Evolutionary conservation across 805 yeast species (phyloP), one percentile per base, ranked within the genome.

Genomic region (Cyberlindnera nakhonratchasimensis): DNA sequence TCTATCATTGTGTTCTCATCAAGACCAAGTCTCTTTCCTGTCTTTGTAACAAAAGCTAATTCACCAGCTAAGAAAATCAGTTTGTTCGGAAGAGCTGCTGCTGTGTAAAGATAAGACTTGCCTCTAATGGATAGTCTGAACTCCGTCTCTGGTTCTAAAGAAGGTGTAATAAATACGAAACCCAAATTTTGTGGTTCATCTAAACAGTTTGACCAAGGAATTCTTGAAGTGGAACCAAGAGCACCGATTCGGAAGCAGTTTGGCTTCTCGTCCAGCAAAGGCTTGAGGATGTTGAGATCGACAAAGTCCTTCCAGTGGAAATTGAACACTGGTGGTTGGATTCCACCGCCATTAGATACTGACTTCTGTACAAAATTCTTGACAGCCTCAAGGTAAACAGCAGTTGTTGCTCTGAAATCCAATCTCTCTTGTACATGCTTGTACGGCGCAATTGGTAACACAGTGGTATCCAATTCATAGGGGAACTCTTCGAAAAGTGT

Each of bases 261-360:
- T 31, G 75, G 74, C 39, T 62, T 67, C 46, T 67, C 71, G 26
- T 54, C 58, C 6, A 66, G 40, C 23, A 67, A 44, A 0, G 69
- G 70, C 36, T 66, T 61, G 46, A 73, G 57, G 19, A 63, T 60
- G 7, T 69, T 64, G 61, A 75, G 61, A 44, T 75, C 79, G 4
- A 68, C 66, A 73, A 80, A 76, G 54, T 77, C 82, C 43, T 65
- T 66, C 82, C 81, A 77, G 49, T 75, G 75, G 58, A 77, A 76
- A 16, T 57, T 64, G 34, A 66, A 59, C 14, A 57, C 63, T 0
- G 71, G 69, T 2, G 59, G 57, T 47, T 47, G 58, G 42, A 35
- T 30, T 3, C 47, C 48, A 16, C 51, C 41, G 2, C 53, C 67
- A 46, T 18, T 48, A 5, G 49, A 32, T 14, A 46, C 55, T 45